Evolutionary conservation across 108 stramenopile genomes (phyloP), one percentile per base, ranked within the genome.

Genomic region (Chaetoceros tenuissimus): DNA sequence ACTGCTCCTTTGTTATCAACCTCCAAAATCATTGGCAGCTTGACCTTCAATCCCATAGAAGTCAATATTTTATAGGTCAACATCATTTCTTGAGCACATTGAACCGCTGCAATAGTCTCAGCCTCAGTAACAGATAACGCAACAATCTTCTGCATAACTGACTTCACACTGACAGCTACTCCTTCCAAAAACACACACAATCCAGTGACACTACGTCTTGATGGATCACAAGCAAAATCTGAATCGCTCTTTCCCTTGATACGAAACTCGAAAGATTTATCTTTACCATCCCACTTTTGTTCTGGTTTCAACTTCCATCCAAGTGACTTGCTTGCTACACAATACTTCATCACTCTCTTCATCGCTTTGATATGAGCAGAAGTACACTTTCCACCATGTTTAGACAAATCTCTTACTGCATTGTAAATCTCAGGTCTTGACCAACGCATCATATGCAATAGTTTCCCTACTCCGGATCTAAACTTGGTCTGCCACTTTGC

Each of bases 321-420:
- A 30, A 48, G 62, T 19, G 57, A 21, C 17, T 3, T 10, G 16
- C 56, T 59, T 19, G 28, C 8, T n/a, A 58, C 69, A 24, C 34
- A 8, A 54, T 64, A 59, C 24, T 24, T 25, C 69, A 70, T 70
- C 34, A 54, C n/a, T 21, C 46, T 8, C 24, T 27, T 16, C 51
- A 63, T 40, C 2, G 61, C 5, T 24, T 65, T 47, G 16, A 20
- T 27, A 45, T 71, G 64, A 2, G 2, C 21, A 28, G 52, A 26
- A 8, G 29, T 24, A 18, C 31, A 28, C 2, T 5, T 0, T 0
- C 18, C 24, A 48, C 47, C 46, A 21, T 44, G 53, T 31, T 57
- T 53, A 19, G 71, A 27, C 16, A 68, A 34, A n/a, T 75, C 73
- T 2, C 69, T 10, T 16, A 78, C 73, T 0, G 73, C 55, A 53